Base-by-base conservation (phyloP, 139 green algal genomes). In the Chlorella sorokiniana region DNA sequence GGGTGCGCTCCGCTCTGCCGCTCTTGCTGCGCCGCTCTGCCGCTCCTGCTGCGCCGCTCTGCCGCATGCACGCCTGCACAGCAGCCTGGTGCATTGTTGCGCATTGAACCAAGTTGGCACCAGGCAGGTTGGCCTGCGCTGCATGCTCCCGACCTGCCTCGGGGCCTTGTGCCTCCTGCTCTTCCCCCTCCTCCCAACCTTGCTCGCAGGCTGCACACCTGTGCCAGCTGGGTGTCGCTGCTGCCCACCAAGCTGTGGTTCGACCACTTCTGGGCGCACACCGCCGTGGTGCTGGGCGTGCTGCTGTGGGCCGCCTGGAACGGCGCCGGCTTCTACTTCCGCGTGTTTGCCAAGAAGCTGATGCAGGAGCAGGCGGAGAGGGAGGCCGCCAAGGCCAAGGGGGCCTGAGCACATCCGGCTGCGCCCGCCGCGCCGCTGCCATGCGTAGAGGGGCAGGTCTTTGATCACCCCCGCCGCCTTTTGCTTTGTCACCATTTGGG, bases 261-360 rank as follows among this genome's bases (percentile, higher is more conserved):
- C n/a, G 65, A 74, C 68, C 80, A 63, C 65, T 93, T 83, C 78
- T 76, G 56, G 48, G n/a, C 83, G 29, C 91, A 94, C 89, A 92
- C 89, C 2, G 37, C 33, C 11, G 56, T 92, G 35, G 62, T 94
- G 20, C n/a, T 74, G 11, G 73, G 37, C 11, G 82, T 91, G 29
- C 78, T 89, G n/a, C 76, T 71, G 23, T 44, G 86, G 29, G 84
- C 83, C 68, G 65, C 90, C 18, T 94, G 88, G 90, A 90, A 94
- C 59, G 91, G 91, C 3, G 91, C 74, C n/a, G 88, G 54, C 52
- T 94, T 84, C 80, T 94, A 79, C 56, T 65, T 69, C 54, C 52
- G 51, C 3, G 78, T 86, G 48, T 86, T 86, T 86, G 82, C 82
- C 2, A 82, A 78, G 48, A 79, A 79, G 64, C 41, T 83, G 27